phyloP scores from a whole-genome alignment of 192 early-diverging fungal species.

The Coemansia sp. region DNA sequence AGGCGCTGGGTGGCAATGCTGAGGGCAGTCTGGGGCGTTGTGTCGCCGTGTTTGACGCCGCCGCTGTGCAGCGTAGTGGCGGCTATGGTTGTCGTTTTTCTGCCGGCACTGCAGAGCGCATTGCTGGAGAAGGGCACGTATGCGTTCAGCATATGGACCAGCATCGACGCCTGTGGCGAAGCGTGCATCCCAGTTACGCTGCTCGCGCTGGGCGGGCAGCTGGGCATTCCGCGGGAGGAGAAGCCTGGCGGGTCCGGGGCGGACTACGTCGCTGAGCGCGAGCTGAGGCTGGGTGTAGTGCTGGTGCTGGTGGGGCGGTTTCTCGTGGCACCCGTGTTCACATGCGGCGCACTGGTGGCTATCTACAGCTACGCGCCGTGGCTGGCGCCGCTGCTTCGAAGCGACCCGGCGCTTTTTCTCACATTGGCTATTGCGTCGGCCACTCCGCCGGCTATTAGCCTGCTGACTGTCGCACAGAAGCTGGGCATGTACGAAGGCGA shows the following conservation, averaged over 20 bases:
- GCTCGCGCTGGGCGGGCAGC: constrained; percentile 66
- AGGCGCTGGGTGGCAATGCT: neutral
- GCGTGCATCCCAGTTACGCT: constrained; percentile 72
- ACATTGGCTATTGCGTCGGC: constrained; percentile 60
- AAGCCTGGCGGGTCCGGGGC: neutral
- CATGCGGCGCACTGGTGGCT: constrained; percentile 22
- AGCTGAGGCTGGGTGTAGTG: constrained; percentile 22
- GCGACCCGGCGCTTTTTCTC: constrained; percentile 62
- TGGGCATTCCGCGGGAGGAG: constrained; percentile 18
- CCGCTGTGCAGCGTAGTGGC: constrained; percentile 17
- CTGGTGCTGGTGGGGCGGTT: constrained; percentile 48
- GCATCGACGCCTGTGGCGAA: constrained; percentile 64
- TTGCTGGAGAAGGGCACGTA: constrained; percentile 23
- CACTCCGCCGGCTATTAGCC: constrained; percentile 66
- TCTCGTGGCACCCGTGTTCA: constrained; percentile 28
- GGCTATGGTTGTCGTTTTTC: constrained; percentile 18
- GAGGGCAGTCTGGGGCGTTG: neutral
- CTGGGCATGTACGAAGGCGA: constrained; percentile 64
- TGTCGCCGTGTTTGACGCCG: constrained; percentile 20
- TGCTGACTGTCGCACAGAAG: constrained; percentile 64
- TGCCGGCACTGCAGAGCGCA: constrained; percentile 16
- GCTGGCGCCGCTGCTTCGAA: constrained; percentile 36
- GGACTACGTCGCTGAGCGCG: neutral
- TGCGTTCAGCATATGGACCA: constrained; percentile 27
- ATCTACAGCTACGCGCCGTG: constrained; percentile 31